These are phyloP conservation scores for Schrenkiella parvula DNA, from an alignment of 345 rosid species.

Conservation along the genomic window DNA sequence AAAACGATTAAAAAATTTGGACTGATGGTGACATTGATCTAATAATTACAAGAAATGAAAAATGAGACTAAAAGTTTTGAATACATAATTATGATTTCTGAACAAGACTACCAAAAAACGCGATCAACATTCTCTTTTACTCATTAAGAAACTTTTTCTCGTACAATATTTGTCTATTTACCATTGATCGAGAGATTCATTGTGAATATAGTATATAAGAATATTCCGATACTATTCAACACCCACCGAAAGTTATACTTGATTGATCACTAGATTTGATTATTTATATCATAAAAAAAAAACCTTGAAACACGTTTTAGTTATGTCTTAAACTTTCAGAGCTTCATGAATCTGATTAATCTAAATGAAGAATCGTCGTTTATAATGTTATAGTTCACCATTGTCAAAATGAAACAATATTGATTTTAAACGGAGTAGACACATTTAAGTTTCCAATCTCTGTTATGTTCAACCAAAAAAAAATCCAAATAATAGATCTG, in stretches of 20 bases:
- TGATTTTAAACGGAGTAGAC: neutral
- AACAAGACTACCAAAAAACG: conserved; percentile 11
- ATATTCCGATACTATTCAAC: neutral
- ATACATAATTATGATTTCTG: conserved; percentile 8
- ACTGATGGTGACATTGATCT: conserved; percentile 10
- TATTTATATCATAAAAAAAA: neutral
- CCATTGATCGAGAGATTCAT: conserved; percentile 20
- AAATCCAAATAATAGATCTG: neutral
- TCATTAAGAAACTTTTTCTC: conserved; percentile 17
- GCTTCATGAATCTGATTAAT: neutral
- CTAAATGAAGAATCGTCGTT: neutral
- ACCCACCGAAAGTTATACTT: conserved; percentile 24
- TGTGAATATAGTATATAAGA: neutral
- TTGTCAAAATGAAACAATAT: neutral
- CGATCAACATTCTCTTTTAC: conserved; percentile 1
- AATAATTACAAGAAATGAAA: conserved; percentile 10
- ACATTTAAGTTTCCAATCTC: neutral
- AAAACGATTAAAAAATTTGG: neutral
- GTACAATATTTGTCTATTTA: conserved; percentile 26
- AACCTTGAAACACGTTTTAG: neutral
- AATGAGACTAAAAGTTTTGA: neutral
- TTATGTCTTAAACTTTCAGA: neutral
- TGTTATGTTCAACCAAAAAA: neutral
- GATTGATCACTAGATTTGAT: conserved; percentile 10
- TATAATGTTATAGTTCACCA: neutral